Evolutionary conservation across 2,329 filamentous ascomycete genomes (phyloP).

Genomic region (Claviceps citrina): DNA sequence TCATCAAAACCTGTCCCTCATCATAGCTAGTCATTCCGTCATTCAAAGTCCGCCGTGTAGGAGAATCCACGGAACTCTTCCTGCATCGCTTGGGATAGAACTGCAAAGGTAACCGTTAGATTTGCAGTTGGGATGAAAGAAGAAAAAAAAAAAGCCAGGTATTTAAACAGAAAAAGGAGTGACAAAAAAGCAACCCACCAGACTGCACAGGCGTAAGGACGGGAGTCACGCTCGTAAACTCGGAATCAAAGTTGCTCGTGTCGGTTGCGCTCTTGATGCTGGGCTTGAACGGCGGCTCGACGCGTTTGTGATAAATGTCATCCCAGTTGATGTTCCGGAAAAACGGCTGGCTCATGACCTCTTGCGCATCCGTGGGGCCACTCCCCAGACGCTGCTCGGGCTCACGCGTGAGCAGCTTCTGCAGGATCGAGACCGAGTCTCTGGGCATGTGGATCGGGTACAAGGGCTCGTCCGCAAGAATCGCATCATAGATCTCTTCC

Average conservation of each 20-base stretch:
- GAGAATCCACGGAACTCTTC: slow-evolving; percentile 99
- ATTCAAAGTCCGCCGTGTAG: slow-evolving; percentile 84
- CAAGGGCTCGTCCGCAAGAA: slow-evolving; percentile 88
- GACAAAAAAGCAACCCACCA: slow-evolving; percentile 46
- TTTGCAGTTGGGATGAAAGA: too few species aligned
- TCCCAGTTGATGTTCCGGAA: slow-evolving; percentile 98
- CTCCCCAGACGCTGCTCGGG: slow-evolving; percentile 85
- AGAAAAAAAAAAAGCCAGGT: background rate
- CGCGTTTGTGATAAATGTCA: slow-evolving; percentile 90
- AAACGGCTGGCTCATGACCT: slow-evolving; percentile 98
- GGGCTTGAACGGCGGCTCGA: slow-evolving; percentile 78
- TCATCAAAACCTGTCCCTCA: background rate
- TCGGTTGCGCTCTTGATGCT: slow-evolving; percentile 84
- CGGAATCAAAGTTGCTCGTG: slow-evolving; percentile 98
- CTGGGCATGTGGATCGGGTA: slow-evolving; percentile 98
- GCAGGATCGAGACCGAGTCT: slow-evolving; percentile 91
- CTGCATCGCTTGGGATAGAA: slow-evolving; percentile 96
- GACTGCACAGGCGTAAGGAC: slow-evolving; percentile 94
- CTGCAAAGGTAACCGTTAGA: too few species aligned
- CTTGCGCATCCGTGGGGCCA: slow-evolving; percentile 90
- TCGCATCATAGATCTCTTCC: slow-evolving; percentile 97
- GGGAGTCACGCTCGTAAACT: slow-evolving; percentile 96
- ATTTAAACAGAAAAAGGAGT: background rate
- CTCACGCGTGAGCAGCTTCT: slow-evolving; percentile 91
- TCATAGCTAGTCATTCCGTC: slow-evolving; percentile 12